Evolutionary conservation across 2,329 filamentous ascomycete species (phyloP).

Genomic region (Botryotinia convoluta): DNA sequence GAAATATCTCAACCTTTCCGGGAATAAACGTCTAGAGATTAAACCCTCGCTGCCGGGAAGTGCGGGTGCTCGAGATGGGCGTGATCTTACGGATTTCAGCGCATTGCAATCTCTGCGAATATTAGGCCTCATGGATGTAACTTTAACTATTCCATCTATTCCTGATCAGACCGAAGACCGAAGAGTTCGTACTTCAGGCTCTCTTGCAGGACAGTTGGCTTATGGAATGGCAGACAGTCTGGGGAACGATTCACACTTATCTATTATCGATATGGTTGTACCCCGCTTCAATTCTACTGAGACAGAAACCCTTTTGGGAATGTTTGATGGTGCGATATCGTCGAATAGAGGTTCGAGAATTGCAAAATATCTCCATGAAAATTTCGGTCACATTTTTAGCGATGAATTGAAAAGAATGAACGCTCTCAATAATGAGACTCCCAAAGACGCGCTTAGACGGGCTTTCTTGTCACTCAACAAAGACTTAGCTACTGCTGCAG

Average conservation of each 20-base stretch:
- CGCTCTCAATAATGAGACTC: conserved; percentile 65
- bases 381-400: conserved; percentile 82
- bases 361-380: conserved; percentile 93
- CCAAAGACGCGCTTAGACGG: conserved; percentile 78
- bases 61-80: conserved; percentile 63
- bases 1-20: conserved; percentile 91
- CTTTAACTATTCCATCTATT: conserved; percentile 86
- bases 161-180: conserved; percentile 94
- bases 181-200: conserved; percentile 95
- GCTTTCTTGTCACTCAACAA: conserved; percentile 91
- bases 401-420: conserved; percentile 76
- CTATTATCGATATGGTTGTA: conserved; percentile 92
- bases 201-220: conserved; percentile 80
- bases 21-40: conserved; percentile 95
- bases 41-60: conserved; percentile 69
- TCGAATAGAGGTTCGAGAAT: conserved; percentile 91
- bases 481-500: conserved; percentile 82
- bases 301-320: conserved; percentile 83
- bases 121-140: conserved; percentile 96
- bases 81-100: conserved; percentile 85
- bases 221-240: conserved; percentile 98
- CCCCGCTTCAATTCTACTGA: conserved; percentile 88
- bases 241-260: conserved; percentile 89
- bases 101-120: conserved; percentile 80
- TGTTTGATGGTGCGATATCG: conserved; percentile 92